Base-by-base conservation (phyloP, 768 basidiomycete genomes). In the Rhizopogon roseolus region DNA sequence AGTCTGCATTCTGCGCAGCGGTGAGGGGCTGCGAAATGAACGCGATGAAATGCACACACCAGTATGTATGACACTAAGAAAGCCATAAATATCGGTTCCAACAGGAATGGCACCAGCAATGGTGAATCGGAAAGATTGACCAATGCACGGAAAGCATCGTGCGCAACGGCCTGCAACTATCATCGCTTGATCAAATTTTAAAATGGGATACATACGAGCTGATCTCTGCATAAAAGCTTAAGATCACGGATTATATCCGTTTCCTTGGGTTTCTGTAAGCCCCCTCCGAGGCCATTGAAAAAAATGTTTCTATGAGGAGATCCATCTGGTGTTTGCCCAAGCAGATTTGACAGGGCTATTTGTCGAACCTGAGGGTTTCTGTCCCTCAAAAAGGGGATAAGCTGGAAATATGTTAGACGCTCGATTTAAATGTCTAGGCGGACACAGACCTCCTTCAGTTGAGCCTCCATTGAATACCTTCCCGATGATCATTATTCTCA, bases 71-170 rank as follows among this genome's bases (percentile, higher is more conserved):
- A 90, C 0, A 89, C 85, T 40, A 98, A 71, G 62, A 96, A 98
- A 25, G 72, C 72, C 25, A 97, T 69, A 66, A 95, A 98, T 0
- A 78, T 67, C 0, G 78, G 67, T 46, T 96, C 92, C 2, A 84
- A 84, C 7, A 96, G 75, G 39, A 84, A 70, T 6, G 79, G 61
- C 7, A 86, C 75, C 25, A 95, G 76, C 17, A 85, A 68, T 7
- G 88, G 76, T 29, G 88, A 88, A 70, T 95, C 94, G 3, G 93
- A 90, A 34, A 98, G 79, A 71, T 98, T 98, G 66, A 98, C 86
- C 48, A 98, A 77, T 2, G 94, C 93, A 56, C 90, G 84, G 67
- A 98, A 89, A 3, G 96, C 96, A 74, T 97, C 94, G 62, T 98
- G 96, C 1, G 96, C 91, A 49, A 93, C 82, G 53, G 85, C 82